Evolutionary conservation across 2,329 filamentous ascomycete genomes (phyloP), one percentile per base, ranked within the genome.

Genomic region (Aspergillus sp.): DNA sequence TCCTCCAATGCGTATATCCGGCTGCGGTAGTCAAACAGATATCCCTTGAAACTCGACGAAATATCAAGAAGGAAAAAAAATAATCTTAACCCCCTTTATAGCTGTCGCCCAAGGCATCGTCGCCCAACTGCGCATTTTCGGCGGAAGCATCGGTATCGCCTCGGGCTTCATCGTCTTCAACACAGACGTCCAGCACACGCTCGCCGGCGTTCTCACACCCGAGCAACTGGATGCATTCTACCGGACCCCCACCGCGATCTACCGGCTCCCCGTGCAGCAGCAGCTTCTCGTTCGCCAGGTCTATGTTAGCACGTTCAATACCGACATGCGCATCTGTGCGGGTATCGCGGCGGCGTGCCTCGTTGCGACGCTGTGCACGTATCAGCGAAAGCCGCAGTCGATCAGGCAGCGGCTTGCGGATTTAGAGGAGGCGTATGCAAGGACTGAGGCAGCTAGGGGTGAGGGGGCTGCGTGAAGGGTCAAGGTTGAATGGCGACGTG

Each of bases 91-190:
- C 5, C 28, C 28, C 49, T 52, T 36, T 13, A 55, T 17, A 57
- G 54, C 54, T 10, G 55, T 57, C 19, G 55, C 55, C 8, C 55
- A 57, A 57, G 55, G 55, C 0, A 52, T 57, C 47, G 55, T 57
- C 55, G 55, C 55, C 19, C 55, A 57, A 43, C 47, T 57, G 19
- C 55, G 55, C 47, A 57, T 57, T 12, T 57, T 57, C 36, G 55
- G 55, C 32, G 55, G 55, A 19, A 57, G 55, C 23, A 52, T 57
- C 32, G 55, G 55, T 13, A 57, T 57, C 45, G 55, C 55, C 17
- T 41, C 55, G 8, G 47, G 47, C 8, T 57, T 57, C 55, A 57
- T 57, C 32, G 47, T 57, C 45, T 57, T 55, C 38, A 55, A 55
- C 52, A 47, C 12, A 4, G 32, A 55, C 4, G 52, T 55, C 30